phyloP scores from a whole-genome alignment of 768 basidiomycete species.

The Rhodocollybia butyracea region DNA sequence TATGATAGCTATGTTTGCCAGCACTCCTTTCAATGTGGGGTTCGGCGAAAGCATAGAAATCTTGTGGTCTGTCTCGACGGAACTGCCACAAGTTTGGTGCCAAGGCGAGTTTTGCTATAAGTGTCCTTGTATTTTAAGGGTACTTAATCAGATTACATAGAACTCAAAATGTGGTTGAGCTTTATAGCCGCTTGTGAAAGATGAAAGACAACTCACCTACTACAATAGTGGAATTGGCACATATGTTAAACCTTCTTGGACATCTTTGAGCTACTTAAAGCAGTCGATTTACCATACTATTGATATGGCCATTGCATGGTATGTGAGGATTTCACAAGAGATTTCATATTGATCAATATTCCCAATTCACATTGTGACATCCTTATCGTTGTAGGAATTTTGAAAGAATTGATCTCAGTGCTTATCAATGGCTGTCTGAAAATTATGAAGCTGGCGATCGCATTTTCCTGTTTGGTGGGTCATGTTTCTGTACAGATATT shows the following conservation, averaged over 20 bases:
- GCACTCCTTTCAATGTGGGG: no score
- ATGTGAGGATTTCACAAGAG: conserved; percentile 6
- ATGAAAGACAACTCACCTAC: conserved; percentile 24
- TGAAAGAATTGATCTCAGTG: conserved; percentile 28
- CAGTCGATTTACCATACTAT: conserved; percentile 22
- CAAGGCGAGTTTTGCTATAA: no score
- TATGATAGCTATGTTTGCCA: no score
- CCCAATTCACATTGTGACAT: conserved; percentile 15
- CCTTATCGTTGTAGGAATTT: conserved; percentile 30
- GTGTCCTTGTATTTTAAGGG: no score
- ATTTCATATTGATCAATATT: background rate
- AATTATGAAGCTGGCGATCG: conserved; percentile 33
- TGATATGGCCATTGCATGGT: conserved; percentile 38
- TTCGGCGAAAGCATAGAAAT: no score
- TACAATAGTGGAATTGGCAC: conserved; percentile 32
- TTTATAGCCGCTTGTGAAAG: conserved; percentile 22
- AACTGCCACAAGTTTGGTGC: no score
- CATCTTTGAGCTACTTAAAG: conserved; percentile 13
- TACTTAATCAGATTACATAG: no score
- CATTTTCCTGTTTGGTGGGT: conserved; percentile 39
- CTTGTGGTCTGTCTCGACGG: no score
- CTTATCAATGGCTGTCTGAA: conserved; percentile 39
- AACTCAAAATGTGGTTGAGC: conserved; percentile 30
- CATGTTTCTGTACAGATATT: background rate
- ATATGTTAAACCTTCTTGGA: conserved; percentile 20